Base-by-base conservation (phyloP, 805 yeast species). In the Wickerhamiella spandovensis region DNA sequence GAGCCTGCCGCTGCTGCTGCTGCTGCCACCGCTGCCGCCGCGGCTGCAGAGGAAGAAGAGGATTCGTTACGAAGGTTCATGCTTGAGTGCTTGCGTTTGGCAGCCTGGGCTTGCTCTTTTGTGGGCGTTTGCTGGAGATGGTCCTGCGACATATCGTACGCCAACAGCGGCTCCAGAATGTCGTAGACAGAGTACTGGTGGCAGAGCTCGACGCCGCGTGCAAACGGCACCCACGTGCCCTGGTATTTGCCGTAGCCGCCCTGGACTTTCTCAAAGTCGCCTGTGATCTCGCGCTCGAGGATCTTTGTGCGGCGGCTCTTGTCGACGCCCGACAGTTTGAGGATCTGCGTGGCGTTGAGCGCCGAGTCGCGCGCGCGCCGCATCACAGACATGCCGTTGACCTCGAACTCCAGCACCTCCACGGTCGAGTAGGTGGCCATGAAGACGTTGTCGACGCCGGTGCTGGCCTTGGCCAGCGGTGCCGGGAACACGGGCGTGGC, bases 181-280 rank as follows among this genome's bases (percentile, higher is more conserved):
- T 76, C 79, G 48, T 70, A 72, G 20, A 79, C 78, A 21, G 77
- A 76, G 64, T 78, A 82, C 55, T 81, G 72, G 55, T 73, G 75
- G 50, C 83, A 79, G 65, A 82, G 70, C 38, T 75, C 72, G 12
- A 74, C 69, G 1, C 82, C 82, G 32, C 78, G 65, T 50, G 74
- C 79, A 56, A 73, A 74, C 4, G 88, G 84, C 71, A 58, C 58
- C 61, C 88, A 82, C 12, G 83, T 81, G 9, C 88, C 89, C 61
- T 81, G 85, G 63, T 77, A 79, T 57, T 78, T 78, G n/a, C 84
- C 85, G 54, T 79, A 77, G 0, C 85, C 86, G 35, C 85, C 85
- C 62, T 80, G 84, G 23, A 81, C 80, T 57, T 80, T 81, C 57
- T 82, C 88, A 59, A 78, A 82, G 35, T 67, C 69, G n/a, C 83